Evolutionary conservation across 192 early-diverging fungal genomes (phyloP).

Genomic region (Geosiphon pyriformis): DNA sequence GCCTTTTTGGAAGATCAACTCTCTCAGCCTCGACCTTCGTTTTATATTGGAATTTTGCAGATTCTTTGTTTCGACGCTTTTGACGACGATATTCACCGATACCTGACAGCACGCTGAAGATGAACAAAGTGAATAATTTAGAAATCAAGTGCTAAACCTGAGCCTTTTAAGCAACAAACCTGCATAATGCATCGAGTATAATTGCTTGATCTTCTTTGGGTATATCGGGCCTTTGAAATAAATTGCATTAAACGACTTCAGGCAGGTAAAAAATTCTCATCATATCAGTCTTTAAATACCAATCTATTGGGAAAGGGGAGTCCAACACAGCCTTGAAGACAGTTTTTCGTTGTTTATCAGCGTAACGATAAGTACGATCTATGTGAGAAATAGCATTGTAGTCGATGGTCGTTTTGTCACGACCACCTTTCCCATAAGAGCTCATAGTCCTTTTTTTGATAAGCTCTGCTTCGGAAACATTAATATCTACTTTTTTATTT

Average conservation of each 20-base stretch:
- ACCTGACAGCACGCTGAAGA: not conserved
- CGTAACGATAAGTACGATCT: not conserved
- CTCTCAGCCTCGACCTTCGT: not conserved
- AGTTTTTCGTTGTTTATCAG: constrained; percentile 9
- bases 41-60: not conserved
- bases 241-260: not conserved
- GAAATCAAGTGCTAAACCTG: not conserved
- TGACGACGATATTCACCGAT: not conserved
- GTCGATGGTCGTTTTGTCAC: not conserved
- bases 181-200: constrained; percentile 17
- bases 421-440: no score
- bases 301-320: constrained; percentile 14
- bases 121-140: not conserved
- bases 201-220: constrained; percentile 1
- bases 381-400: constrained; percentile 3
- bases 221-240: constrained; percentile 12
- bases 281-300: not conserved
- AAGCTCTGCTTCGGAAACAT: no score
- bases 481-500: no score
- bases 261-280: constrained; percentile 1
- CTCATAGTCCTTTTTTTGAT: no score
- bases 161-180: not conserved
- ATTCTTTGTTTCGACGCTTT: not conserved
- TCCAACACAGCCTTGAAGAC: constrained; percentile 22
- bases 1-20: not conserved